A percentile compares a stretch with the other conserved stretches of the same genome.
phyloP scores from a whole-genome alignment of 2,329 filamentous ascomycete species.

The Claviceps digitariae region DNA sequence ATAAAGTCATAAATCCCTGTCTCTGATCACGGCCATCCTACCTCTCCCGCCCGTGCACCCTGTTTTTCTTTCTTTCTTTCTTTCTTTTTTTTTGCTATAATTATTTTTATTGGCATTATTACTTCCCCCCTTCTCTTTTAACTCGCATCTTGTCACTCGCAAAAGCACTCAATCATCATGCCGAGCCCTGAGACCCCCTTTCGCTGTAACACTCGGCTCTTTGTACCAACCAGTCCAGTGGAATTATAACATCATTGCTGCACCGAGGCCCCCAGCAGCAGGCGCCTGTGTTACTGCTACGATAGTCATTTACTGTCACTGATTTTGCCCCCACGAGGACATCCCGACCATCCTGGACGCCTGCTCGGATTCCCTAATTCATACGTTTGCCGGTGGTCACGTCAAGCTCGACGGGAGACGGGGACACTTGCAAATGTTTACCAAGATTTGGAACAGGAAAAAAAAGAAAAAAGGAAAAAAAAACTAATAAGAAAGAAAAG shows the following conservation, averaged over 20 bases:
- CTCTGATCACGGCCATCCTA: not conserved
- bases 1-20: not conserved
- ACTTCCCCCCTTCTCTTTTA: not conserved
- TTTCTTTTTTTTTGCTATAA: too few relatives aligned
- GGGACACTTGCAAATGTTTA: not conserved
- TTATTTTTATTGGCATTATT: not conserved
- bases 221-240: not conserved
- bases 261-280: not conserved
- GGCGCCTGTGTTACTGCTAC: not conserved
- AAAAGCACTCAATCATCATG: not conserved
- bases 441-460: too few relatives aligned
- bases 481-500: not conserved
- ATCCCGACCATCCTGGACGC: not conserved
- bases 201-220: not conserved
- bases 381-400: not conserved
- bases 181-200: not conserved
- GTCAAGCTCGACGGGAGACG: not conserved
- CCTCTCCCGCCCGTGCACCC: not conserved
- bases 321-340: not conserved
- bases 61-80: not conserved
- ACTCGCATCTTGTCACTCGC: not conserved
- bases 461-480: not conserved
- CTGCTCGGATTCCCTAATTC: not conserved
- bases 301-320: not conserved
- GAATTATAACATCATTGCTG: not conserved